Conservation (phyloP, 2,329 filamentous ascomycete species). For the Periconia macrospinosa region DNA sequence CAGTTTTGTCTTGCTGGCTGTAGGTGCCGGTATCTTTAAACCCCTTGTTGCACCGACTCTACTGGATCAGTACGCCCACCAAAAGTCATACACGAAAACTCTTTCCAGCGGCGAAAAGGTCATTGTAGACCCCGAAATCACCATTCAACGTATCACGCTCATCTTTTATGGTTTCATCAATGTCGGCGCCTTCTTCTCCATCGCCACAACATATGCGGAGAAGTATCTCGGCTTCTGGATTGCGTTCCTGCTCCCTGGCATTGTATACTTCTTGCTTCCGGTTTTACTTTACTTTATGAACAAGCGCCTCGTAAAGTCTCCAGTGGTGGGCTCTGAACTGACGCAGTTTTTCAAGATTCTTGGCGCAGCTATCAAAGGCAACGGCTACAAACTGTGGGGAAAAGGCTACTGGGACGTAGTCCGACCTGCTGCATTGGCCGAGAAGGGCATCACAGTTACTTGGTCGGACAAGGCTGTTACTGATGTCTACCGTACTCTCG, state of each 20-base stretch:
- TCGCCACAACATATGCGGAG: slow-evolving; percentile 40
- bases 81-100: slow-evolving; percentile 46
- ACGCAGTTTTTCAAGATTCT: slow-evolving; percentile 38
- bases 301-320: slow-evolving; percentile 34
- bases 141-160: too few species aligned
- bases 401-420: slow-evolving; percentile 36
- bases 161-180: too few species aligned
- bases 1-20: too few species aligned
- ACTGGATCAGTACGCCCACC: slow-evolving; percentile 49
- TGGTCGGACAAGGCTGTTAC: slow-evolving; percentile 21
- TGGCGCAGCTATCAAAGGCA: slow-evolving; percentile 33
- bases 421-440: slow-evolving; percentile 29
- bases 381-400: slow-evolving; percentile 39
- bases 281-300: slow-evolving; percentile 32
- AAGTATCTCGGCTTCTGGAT: slow-evolving; percentile 48
- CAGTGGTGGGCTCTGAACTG: slow-evolving; percentile 39
- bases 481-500: slow-evolving; percentile 13
- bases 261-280: slow-evolving; percentile 32
- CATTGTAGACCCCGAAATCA: too few species aligned
- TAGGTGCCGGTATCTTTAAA: slow-evolving; percentile 37
- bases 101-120: slow-evolving; percentile 30
- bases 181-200: background rate
- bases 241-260: slow-evolving; percentile 40
- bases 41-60: slow-evolving; percentile 48
- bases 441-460: slow-evolving; percentile 22